These are phyloP conservation scores for Hericium coralloides DNA, from an alignment of 768 basidiomycete genomes.

Conservation along the genomic window DNA sequence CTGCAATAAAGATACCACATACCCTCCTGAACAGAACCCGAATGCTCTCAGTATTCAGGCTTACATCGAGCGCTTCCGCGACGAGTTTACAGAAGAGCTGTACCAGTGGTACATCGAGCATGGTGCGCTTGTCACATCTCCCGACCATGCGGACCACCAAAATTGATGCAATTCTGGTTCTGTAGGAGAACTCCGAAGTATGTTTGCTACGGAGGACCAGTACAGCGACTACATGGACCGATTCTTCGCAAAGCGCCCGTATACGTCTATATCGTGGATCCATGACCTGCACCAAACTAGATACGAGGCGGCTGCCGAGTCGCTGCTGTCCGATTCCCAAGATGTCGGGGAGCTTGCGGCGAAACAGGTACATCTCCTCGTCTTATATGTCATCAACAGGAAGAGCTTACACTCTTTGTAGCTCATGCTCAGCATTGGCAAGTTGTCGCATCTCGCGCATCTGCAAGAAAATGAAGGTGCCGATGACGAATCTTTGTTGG, in stretches of 20 bases:
- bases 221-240: conserved; percentile 58
- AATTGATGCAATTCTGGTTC: background rate
- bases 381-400: background rate
- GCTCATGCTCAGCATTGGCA: conserved; percentile 89
- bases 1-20: conserved; percentile 61
- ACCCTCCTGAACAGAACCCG: conserved; percentile 56
- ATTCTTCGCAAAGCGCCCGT: conserved; percentile 54
- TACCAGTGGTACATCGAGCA: conserved; percentile 91
- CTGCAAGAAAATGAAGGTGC: conserved; percentile 35
- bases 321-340: conserved; percentile 55
- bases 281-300: conserved; percentile 69
- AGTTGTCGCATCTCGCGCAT: conserved; percentile 70
- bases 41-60: conserved; percentile 49
- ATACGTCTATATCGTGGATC: conserved; percentile 74
- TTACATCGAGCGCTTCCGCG: conserved; percentile 73
- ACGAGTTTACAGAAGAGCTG: conserved; percentile 82
- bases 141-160: background rate
- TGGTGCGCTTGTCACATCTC: conserved; percentile 34
- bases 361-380: conserved; percentile 56
- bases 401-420: conserved; percentile 22
- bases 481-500: conserved; percentile 42
- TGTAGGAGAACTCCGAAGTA: conserved; percentile 67
- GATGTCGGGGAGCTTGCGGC: conserved; percentile 49
- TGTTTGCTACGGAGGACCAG: conserved; percentile 69
- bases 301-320: conserved; percentile 54